These are phyloP conservation scores for Pichia ethanolica DNA, from an alignment of 805 yeast genomes.

Conservation along the genomic window DNA sequence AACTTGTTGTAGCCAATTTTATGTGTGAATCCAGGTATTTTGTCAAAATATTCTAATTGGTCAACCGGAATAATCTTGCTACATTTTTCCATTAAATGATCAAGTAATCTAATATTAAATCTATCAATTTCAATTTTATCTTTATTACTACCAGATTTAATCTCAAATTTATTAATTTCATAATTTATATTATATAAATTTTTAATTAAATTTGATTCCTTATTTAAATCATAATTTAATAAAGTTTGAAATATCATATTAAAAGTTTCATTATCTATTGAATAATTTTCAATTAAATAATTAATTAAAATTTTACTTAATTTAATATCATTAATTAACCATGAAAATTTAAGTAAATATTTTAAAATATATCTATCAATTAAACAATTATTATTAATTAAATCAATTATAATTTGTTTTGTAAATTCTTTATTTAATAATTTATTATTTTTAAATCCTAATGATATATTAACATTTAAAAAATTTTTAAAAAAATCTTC, in stretches of 20 bases:
- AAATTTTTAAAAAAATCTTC: slow-evolving; percentile 5
- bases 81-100: background rate
- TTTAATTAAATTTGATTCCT: background rate
- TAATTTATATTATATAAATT: no score
- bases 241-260: background rate
- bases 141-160: no score
- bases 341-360: slow-evolving; percentile 7
- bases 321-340: background rate
- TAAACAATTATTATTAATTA: background rate
- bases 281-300: background rate
- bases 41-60: background rate
- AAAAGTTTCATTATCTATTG: slow-evolving; percentile 5
- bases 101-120: background rate
- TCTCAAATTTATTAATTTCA: no score
- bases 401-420: slow-evolving; percentile 3
- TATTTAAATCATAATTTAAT: background rate
- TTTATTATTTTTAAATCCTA: background rate
- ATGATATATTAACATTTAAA: slow-evolving; percentile 6
- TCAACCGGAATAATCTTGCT: background rate
- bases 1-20: background rate
- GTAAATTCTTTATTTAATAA: slow-evolving; percentile 1
- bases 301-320: background rate
- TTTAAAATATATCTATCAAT: slow-evolving; percentile 7
- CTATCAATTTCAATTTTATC: background rate
- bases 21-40: background rate